A percentile compares a stretch with the other conserved stretches of the same genome.
These are phyloP conservation scores for Candida methanosorbosa DNA, from an alignment of 805 yeast species.

Conservation along the genomic window DNA sequence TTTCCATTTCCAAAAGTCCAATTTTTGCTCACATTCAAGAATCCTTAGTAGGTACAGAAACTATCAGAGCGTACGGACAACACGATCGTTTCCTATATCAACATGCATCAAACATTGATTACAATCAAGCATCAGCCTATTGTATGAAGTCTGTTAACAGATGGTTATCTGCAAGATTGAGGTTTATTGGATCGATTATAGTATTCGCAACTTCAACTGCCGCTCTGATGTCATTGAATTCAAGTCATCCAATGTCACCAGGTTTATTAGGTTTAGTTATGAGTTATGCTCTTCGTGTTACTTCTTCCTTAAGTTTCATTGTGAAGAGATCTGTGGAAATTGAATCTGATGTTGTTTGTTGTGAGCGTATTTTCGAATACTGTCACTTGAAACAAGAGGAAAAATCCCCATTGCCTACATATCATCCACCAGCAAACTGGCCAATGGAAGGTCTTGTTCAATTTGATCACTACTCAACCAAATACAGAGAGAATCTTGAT, in stretches of 20 bases:
- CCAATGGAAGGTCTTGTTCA: conserved; percentile 43
- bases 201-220: conserved; percentile 42
- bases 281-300: conserved; percentile 54
- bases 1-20: conserved; percentile 63
- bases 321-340: conserved; percentile 56
- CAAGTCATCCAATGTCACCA: conserved; percentile 36
- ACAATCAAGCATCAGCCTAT: conserved; percentile 37
- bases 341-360: conserved; percentile 64
- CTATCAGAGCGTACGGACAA: conserved; percentile 74
- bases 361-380: conserved; percentile 90
- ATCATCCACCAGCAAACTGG: conserved; percentile 39
- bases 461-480: conserved; percentile 46
- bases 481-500: conserved; percentile 49
- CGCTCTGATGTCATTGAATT: conserved; percentile 30
- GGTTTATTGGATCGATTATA: conserved; percentile 49
- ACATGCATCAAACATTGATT: conserved; percentile 43
- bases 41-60: conserved; percentile 66
- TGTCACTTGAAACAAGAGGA: conserved; percentile 74
- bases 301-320: conserved; percentile 43
- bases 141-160: conserved; percentile 48
- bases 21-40: conserved; percentile 79
- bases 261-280: conserved; percentile 59
- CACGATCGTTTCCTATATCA: conserved; percentile 48
- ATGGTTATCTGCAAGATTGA: conserved; percentile 58
- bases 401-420: conserved; percentile 27